Conservation (phyloP, 495 filamentous ascomycete species). For the Penicillium canariense region DNA sequence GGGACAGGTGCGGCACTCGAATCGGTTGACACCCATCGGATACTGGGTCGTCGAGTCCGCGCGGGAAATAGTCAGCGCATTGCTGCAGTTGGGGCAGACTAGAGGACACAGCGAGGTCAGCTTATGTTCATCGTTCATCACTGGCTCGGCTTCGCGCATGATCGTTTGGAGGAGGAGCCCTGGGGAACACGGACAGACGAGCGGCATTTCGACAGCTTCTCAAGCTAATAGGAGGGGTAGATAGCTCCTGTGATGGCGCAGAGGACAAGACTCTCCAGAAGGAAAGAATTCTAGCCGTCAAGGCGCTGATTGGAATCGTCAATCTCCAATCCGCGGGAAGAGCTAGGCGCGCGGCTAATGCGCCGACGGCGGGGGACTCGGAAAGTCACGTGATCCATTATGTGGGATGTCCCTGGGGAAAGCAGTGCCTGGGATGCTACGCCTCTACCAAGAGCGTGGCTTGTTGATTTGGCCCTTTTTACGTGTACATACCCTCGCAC, state of each 20-base stretch:
- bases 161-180: neutral
- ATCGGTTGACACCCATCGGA: constrained; percentile 60
- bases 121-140: neutral
- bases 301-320: neutral
- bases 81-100: constrained; percentile 94
- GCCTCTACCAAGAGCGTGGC: constrained; percentile 2
- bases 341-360: constrained; percentile 30
- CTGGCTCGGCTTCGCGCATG: neutral
- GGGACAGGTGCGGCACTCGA: constrained; percentile 92
- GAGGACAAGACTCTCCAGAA: neutral
- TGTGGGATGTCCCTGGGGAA: constrained; percentile 27
- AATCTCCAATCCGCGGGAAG: constrained; percentile 10
- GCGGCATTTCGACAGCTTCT: constrained; percentile 32
- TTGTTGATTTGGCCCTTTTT: neutral
- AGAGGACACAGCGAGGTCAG: constrained; percentile 19
- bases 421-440: constrained; percentile 6
- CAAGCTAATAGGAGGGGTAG: neutral
- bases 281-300: neutral
- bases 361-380: constrained; percentile 13
- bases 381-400: constrained; percentile 17
- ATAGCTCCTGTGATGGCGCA: neutral
- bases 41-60: constrained; percentile 48
- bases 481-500: constrained; percentile 20
- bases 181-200: constrained; percentile 41
- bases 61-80: constrained; percentile 72